These are phyloP conservation scores for Calonectria henricotiae DNA, from an alignment of 2,329 filamentous ascomycete species.

Conservation along the genomic window DNA sequence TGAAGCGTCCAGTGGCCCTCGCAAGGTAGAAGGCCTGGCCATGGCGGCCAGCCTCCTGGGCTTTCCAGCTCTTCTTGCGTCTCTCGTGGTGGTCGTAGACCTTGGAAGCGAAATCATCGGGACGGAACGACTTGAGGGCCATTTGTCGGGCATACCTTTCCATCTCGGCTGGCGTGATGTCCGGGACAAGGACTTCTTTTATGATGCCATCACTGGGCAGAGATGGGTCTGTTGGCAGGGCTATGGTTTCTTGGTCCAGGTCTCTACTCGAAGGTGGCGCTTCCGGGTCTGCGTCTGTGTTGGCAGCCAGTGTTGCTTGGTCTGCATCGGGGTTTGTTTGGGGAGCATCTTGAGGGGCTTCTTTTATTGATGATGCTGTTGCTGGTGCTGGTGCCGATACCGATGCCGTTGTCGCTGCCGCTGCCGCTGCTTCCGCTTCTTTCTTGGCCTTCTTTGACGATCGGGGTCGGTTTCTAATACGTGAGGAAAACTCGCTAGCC, in stretches of 20 bases:
- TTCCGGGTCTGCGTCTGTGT: constrained; percentile 19
- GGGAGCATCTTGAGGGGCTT: background rate
- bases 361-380: no score
- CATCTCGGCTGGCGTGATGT: constrained; percentile 52
- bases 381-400: background rate
- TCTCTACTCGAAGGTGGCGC: background rate
- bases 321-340: constrained; percentile 19
- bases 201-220: background rate
- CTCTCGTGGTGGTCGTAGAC: constrained; percentile 45
- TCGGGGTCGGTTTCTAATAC: constrained; percentile 37
- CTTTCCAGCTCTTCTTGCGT: constrained; percentile 49
- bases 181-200: constrained; percentile 6
- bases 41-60: constrained; percentile 50
- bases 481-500: constrained; percentile 42
- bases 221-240: background rate
- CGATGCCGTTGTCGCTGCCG: background rate
- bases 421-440: background rate
- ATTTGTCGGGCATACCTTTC: constrained; percentile 53
- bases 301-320: constrained; percentile 23
- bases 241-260: constrained; percentile 10
- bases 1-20: constrained; percentile 68
- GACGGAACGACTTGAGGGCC: constrained; percentile 59
- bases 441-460: constrained; percentile 16
- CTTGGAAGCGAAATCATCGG: constrained; percentile 65
- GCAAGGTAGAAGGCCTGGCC: constrained; percentile 52